Conservation (phyloP, 495 filamentous ascomycete species). For the Thozetella sp. region DNA sequence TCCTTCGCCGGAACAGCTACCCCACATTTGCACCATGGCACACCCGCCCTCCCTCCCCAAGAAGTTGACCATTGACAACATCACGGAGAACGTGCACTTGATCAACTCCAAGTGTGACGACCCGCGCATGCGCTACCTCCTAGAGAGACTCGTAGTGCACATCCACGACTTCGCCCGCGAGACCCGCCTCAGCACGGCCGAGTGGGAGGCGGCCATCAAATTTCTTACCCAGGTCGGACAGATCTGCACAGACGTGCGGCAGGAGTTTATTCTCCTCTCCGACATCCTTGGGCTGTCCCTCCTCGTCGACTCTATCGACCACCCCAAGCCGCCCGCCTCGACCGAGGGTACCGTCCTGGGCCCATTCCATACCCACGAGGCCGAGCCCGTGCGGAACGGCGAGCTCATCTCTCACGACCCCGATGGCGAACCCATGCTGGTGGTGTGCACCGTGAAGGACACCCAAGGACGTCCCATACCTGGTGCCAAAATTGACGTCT, state of each 20-base stretch:
- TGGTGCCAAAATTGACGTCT: slow-evolving; percentile 78
- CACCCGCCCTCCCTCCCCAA: too few relatives aligned
- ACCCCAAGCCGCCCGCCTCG: slow-evolving; percentile 71
- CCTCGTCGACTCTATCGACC: slow-evolving; percentile 82
- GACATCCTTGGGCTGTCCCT: too few relatives aligned
- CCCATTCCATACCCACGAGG: slow-evolving; percentile 88
- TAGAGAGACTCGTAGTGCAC: slow-evolving; percentile 69
- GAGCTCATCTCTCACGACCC: slow-evolving; percentile 66
- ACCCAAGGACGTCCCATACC: slow-evolving; percentile 62
- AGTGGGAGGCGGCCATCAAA: slow-evolving; percentile 70
- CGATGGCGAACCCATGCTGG: slow-evolving; percentile 65
- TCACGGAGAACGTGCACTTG: slow-evolving; percentile 67
- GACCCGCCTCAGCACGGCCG: slow-evolving; percentile 68
- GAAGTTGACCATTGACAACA: slow-evolving; percentile 75
- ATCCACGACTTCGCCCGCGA: slow-evolving; percentile 78
- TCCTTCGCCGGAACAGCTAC: too few relatives aligned
- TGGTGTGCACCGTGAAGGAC: slow-evolving; percentile 72
- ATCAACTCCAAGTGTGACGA: slow-evolving; percentile 69
- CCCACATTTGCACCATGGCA: too few relatives aligned
- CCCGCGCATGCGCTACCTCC: slow-evolving; percentile 64
- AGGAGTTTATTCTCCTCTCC: slow-evolving; percentile 92
- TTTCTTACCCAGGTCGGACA: slow-evolving; percentile 70
- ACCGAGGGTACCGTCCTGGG: slow-evolving; percentile 86
- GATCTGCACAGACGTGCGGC: slow-evolving; percentile 64
- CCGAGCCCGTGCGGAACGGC: slow-evolving; percentile 59